Base-by-base conservation (phyloP, 2,329 filamentous ascomycete species). In the Exophiala viscosa region DNA sequence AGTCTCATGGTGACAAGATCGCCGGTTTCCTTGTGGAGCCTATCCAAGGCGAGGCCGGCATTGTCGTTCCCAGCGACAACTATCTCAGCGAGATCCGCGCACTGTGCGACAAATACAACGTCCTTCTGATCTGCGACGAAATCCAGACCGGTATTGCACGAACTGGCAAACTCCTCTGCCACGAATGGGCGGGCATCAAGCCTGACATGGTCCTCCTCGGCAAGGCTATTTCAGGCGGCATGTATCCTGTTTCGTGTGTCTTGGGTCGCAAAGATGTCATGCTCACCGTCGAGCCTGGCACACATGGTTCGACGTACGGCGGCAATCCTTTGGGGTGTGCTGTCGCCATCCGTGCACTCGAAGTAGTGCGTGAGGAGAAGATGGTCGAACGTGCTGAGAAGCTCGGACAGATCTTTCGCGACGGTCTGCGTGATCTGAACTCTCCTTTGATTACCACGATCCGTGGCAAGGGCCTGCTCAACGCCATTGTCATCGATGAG, bases 241-340 rank as follows among this genome's bases (percentile, higher is more conserved):
- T 97, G 87, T 99, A 99, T 74, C 93, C 93, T n/a, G 93, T 99
- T 52, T 96, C 90, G 57, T 90, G 86, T 65, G 91, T 99, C 44
- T 79, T 99, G 47, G 86, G 87, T 57, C 85, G 85, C 65, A 90
- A 87, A 73, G 91, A 96, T 52, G 79, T 97, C 59, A 96, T 99
- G 91, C 81, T 96, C 61, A 93, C 92, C 8, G 80, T 99, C 59
- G 93, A 99, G 78, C 89, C 93, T 20, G 93, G 93, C 55, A 97
- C 93, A 20, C 93, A 99, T 73, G 93, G 93, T 44, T 96, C 90
- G 38, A 99, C 93, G n/a, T 99, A 97, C 67, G 93, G 93, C 57
- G 93, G 93, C 45, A 99, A 99, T 74, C 93, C 93, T 14, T 79
- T 99, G 10, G 93, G 91, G 18, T 97, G 90, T 64, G 93, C 93